Base-by-base conservation (phyloP, 2,329 filamentous ascomycete species). In the Orbilia javanica region DNA sequence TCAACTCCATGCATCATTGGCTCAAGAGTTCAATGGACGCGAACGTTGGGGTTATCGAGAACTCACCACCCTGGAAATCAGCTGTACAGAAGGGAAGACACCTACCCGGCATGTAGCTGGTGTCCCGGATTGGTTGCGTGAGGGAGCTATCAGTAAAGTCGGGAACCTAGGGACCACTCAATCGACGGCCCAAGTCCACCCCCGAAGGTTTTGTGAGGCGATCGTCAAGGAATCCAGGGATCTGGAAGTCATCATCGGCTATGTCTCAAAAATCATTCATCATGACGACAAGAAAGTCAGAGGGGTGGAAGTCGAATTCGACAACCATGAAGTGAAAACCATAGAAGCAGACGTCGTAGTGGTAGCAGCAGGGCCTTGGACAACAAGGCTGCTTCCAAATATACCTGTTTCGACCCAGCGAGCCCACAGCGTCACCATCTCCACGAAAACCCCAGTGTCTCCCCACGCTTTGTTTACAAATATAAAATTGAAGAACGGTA, bases 121-220 rank as follows among this genome's bases (percentile, higher is more conserved):
- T 34, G 52, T 74, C 31, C 75, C 75, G 11, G 36, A 44, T 31
- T 79, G 75, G 75, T 25, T 79, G 15, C 63, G 52, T 1, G 18
- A 52, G 4, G 27, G 44, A 13, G 27, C 65, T 18, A 48, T 79
- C 18, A 46, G 18, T 15, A 69, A 46, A 15, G 31, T 66, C 31
- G 31, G 75, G 27, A 74, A 4, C 20, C 18, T 79, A 39, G 75
- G 75, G 36, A 50, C 63, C 1, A 44, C 63, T 7, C 22, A 69
- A 15, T 62, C 75, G 10, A 98, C 96, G 0, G 93, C 96, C 0
- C 96, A 99, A 84, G 95, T 98, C 1, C 95, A 99, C 82, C 96
- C 96, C 4, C 46, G 67, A 20, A 50, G 4, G 5, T 79, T 79
- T 44, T 73, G 69, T 29, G 63, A 74, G 27, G 39, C 89, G 77